Conservation (phyloP, 2,329 filamentous ascomycete species). For the Fusarium sp. region DNA sequence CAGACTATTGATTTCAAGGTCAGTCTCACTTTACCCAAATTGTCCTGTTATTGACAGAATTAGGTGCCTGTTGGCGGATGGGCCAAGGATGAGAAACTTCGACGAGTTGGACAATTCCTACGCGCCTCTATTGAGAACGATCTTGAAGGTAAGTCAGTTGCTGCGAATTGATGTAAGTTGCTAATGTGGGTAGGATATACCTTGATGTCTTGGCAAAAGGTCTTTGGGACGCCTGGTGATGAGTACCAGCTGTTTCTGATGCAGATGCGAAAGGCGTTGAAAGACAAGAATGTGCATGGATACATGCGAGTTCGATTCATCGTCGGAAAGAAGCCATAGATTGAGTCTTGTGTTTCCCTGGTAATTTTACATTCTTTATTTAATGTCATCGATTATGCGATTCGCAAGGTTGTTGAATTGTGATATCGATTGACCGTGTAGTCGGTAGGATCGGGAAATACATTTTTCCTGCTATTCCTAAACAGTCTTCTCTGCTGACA, state of each 20-base stretch:
- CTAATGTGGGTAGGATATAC: background rate
- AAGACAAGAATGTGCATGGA: background rate
- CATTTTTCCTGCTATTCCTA: background rate
- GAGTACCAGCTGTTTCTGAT: background rate
- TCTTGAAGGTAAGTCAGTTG: background rate
- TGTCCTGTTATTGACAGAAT: no score
- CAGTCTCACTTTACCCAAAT: no score
- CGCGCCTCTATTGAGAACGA: constrained; percentile 3
- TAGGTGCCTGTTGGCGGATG: constrained; percentile 7
- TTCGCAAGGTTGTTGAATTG: background rate
- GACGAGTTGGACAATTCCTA: constrained; percentile 4
- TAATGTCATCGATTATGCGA: background rate
- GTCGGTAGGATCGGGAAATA: background rate
- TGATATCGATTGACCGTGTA: background rate
- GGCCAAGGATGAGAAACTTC: constrained; percentile 1
- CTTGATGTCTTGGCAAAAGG: background rate
- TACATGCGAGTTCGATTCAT: background rate
- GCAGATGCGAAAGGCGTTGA: background rate
- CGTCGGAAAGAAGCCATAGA: background rate
- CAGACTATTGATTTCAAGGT: constrained; percentile 9
- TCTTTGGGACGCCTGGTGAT: background rate
- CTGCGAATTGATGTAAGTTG: no score
- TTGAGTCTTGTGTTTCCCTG: background rate
- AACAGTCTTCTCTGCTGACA: background rate
- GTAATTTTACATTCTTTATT: background rate